Percentiles rank a stretch among this genome's conserved stretches.
These are phyloP conservation scores for Herpetomonas samuelpessoai DNA, from an alignment of 208 protist genomes.

Conservation along the genomic window DNA sequence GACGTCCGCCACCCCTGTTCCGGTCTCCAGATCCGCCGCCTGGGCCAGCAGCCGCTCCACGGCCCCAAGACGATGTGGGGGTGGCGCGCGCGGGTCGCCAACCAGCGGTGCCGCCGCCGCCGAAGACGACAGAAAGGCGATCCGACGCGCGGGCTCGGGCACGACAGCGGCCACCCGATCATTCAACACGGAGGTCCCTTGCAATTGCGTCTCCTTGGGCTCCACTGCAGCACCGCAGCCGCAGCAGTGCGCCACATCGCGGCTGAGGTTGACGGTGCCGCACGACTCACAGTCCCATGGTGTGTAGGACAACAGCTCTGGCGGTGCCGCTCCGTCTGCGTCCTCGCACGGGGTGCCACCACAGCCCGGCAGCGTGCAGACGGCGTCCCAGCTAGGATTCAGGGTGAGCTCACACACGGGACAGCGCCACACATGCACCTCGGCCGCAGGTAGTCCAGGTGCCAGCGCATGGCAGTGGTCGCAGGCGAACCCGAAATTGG, in stretches of 20 bases:
- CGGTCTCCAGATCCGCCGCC: neutral
- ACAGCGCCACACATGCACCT: slow-evolving; percentile 53
- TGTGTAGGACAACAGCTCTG: slow-evolving; percentile 13
- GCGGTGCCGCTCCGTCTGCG: neutral
- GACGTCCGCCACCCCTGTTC: no score
- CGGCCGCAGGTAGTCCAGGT: slow-evolving; percentile 25
- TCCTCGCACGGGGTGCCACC: slow-evolving; percentile 12
- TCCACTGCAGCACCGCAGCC: slow-evolving; percentile 20
- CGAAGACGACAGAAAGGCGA: no score
- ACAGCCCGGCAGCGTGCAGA: slow-evolving; percentile 39
- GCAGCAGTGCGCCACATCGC: slow-evolving; percentile 26
- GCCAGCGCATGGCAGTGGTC: slow-evolving; percentile 32
- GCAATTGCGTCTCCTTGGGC: neutral
- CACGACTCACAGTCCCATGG: slow-evolving; percentile 54
- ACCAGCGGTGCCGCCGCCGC: no score
- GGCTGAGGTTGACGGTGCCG: slow-evolving; percentile 29
- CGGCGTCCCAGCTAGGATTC: slow-evolving; percentile 34
- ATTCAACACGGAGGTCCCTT: no score
- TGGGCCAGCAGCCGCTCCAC: slow-evolving; percentile 1
- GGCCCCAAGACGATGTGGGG: neutral
- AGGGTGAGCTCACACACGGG: slow-evolving; percentile 14
- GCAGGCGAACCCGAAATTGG: slow-evolving; percentile 34
- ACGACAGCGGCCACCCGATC: no score
- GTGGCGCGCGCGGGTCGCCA: neutral
- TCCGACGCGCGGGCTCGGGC: no score